phyloP scores from a whole-genome alignment of 352 stramenopile genomes.

The Pythium sukuiense region DNA sequence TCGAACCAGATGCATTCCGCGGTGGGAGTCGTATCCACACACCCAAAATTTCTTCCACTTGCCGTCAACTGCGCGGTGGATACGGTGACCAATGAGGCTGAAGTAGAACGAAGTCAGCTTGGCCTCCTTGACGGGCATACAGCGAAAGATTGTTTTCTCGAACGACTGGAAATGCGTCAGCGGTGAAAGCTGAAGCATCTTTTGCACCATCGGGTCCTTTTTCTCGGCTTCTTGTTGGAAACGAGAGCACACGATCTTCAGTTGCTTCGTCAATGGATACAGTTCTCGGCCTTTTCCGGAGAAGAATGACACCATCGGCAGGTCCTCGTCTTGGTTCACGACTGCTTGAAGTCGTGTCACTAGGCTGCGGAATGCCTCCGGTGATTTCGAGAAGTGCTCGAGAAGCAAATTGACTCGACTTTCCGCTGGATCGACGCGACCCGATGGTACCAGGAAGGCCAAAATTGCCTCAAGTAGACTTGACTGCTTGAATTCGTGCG shows the following conservation, averaged over 20 bases:
- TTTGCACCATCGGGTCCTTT: constrained; percentile 31
- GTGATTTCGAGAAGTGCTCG: constrained; percentile 39
- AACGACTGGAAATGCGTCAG: constrained; percentile 88
- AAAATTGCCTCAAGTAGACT: constrained; percentile 66
- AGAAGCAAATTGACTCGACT: constrained; percentile 33
- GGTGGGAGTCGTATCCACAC: constrained; percentile 59
- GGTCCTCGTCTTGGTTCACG: constrained; percentile 72
- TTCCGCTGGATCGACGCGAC: constrained; percentile 32
- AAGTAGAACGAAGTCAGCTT: constrained; percentile 59
- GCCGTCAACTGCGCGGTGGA: constrained; percentile 76
- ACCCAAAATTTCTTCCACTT: constrained; percentile 82
- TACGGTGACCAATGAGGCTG: constrained; percentile 64
- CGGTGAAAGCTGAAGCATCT: constrained; percentile 58
- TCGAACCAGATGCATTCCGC: constrained; percentile 63
- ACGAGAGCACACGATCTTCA: constrained; percentile 50
- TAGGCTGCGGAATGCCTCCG: constrained; percentile 54
- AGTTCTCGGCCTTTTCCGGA: constrained; percentile 70
- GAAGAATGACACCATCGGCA: constrained; percentile 63
- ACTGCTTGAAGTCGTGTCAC: constrained; percentile 66
- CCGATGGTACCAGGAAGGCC: constrained; percentile 43
- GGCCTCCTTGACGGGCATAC: constrained; percentile 49
- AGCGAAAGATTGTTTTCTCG: constrained; percentile 72
- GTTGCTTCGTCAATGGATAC: constrained; percentile 69
- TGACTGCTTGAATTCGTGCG: constrained; percentile 85
- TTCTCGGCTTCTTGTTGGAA: neutral